phyloP scores from a whole-genome alignment of 345 rosid genomes.

The Pistacia atlantica region DNA sequence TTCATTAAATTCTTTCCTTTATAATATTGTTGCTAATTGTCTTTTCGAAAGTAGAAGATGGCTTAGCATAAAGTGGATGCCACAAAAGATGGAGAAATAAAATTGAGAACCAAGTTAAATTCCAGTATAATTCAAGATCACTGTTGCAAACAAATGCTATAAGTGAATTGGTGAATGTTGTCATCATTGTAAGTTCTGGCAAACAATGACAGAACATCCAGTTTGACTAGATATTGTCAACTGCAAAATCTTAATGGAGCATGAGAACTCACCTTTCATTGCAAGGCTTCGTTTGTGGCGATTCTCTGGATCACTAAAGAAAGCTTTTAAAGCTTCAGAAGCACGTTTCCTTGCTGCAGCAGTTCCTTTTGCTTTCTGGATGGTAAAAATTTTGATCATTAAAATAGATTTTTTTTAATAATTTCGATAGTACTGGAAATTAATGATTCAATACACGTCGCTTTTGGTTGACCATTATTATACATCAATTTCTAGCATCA shows the following conservation, averaged over 20 bases:
- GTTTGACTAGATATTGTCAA: background rate
- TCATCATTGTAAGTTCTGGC: background rate
- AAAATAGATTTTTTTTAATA: background rate
- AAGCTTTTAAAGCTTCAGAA: constrained; percentile 75
- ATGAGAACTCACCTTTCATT: constrained; percentile 68
- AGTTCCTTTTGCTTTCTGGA: constrained; percentile 87
- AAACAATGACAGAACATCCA: background rate
- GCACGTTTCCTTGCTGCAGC: constrained; percentile 79
- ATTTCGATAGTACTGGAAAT: background rate
- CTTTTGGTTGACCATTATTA: background rate
- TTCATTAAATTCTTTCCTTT: too few species aligned
- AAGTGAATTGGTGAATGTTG: background rate
- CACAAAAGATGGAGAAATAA: background rate
- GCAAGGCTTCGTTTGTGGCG: constrained; percentile 79
- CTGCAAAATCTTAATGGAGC: background rate
- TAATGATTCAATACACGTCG: constrained; percentile 5
- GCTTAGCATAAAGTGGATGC: too few species aligned
- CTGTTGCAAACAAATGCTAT: background rate
- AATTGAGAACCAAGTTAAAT: background rate
- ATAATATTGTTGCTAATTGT: too few species aligned
- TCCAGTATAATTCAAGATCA: background rate
- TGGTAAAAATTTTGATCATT: background rate
- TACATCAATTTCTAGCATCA: background rate
- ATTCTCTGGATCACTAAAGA: constrained; percentile 81
- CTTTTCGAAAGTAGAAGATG: too few species aligned